Evolutionary conservation across 495 filamentous ascomycete species (phyloP), one percentile per base, ranked within the genome.

Genomic region (Lophiotrema nucula): DNA sequence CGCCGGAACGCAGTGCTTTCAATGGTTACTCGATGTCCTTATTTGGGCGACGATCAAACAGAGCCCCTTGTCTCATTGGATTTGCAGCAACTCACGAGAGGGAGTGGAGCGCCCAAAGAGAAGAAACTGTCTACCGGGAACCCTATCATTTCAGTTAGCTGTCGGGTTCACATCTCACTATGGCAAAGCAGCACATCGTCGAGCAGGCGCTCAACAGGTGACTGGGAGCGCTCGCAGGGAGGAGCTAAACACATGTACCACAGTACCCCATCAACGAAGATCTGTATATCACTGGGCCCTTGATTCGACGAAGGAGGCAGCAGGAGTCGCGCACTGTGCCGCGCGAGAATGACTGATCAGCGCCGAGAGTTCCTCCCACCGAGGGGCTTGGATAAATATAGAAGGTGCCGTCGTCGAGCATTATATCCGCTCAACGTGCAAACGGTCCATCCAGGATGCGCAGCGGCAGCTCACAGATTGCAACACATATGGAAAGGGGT

Each of bases 311-410:
- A 33, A 45, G 24, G 41, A 47, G 26, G 43, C 31, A 25, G 53
- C 6, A 38, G 42, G 42, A 19, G 53, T 31, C 27, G 53, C 16
- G 53, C 52, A 18, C 26, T 46, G 46, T 49, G 46, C 46, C 24
- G 46, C 46, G 46, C 46, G 4, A 35, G 26, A 54, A 24, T 26
- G n/a, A n/a, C 13, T 15, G 49, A 54, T 44, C 51, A 31, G 24
- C 51, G 39, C 37, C n/a, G 4, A 45, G 38, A 45, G 31, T 35
- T 8, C 31, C 37, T 5, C 2, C 13, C 2, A 19, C 15, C 37
- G 47, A 3, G 1, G 47, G 31, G 3, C 31, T 35, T 15, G 31
- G 16, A 24, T 26, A 52, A 41, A 16, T 39, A 52, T 52, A 38
- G 28, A 27, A 3, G 21, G 48, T n/a, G 27, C 24, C 8, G 22